Evolutionary conservation across 2,329 filamentous ascomycete species (phyloP).

Genomic region (Zopfia rhizophila): DNA sequence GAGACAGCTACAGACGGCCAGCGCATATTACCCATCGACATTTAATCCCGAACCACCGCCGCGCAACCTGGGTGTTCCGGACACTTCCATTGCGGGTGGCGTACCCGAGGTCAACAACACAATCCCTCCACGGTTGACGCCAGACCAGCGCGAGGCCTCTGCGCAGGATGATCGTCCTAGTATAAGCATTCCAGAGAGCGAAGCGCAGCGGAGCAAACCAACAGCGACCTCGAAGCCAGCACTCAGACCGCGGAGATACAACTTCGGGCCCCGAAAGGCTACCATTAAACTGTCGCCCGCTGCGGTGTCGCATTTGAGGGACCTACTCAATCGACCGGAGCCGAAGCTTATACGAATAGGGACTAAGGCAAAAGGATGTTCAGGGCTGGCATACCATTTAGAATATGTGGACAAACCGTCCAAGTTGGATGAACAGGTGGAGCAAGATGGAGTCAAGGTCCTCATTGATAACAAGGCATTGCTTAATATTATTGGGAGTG

Average conservation of each 20-base stretch:
- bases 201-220: conserved; percentile 73
- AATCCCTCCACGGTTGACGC: conserved; percentile 54
- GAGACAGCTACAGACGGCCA: conserved; percentile 69
- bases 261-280: conserved; percentile 84
- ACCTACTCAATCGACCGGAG: conserved; percentile 82
- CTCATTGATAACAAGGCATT: conserved; percentile 96
- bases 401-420: conserved; percentile 95
- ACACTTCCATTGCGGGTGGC: conserved; percentile 69
- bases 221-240: conserved; percentile 53
- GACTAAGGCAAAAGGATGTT: conserved; percentile 93
- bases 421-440: conserved; percentile 88
- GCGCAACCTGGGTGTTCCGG: conserved; percentile 67
- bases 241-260: conserved; percentile 69
- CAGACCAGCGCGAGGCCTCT: conserved; percentile 32
- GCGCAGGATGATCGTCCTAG: conserved; percentile 44
- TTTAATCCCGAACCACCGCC: conserved; percentile 67
- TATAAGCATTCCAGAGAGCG: conserved; percentile 67
- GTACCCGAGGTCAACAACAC: conserved; percentile 60
- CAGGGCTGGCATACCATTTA: conserved; percentile 89
- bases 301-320: conserved; percentile 81
- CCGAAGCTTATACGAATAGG: conserved; percentile 95
- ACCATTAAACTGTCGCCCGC: conserved; percentile 86
- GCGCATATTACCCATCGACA: conserved; percentile 70
- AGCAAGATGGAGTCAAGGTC: conserved; percentile 95
- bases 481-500: conserved; percentile 97